A percentile compares a stretch with the other conserved stretches of the same genome.
Evolutionary conservation across 164 flowering plant species (phyloP).

Genomic region (Brasenia schreberi): DNA sequence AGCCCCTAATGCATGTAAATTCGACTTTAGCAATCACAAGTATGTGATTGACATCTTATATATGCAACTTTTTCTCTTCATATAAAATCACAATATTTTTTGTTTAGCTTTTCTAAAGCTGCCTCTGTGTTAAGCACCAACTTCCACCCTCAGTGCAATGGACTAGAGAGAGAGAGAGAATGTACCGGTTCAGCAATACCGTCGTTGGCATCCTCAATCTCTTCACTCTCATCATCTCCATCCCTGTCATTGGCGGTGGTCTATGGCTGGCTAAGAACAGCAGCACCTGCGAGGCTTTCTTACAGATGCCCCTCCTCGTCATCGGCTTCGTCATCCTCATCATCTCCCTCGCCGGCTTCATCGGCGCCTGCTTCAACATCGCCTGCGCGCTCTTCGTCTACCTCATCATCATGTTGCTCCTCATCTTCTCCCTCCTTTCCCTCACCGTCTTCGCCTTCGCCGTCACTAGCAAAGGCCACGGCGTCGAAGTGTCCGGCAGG

Average conservation of each 20-base stretch:
- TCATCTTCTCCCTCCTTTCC: slow-evolving; percentile 44
- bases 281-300: slow-evolving; percentile 67
- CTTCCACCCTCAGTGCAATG: background rate
- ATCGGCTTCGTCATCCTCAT: slow-evolving; percentile 68
- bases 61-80: too few species aligned
- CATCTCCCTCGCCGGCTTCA: slow-evolving; percentile 78
- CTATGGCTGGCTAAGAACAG: slow-evolving; percentile 78
- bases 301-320: slow-evolving; percentile 73
- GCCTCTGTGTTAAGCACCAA: too few species aligned
- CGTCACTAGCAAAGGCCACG: slow-evolving; percentile 68
- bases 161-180: slow-evolving; percentile 2
- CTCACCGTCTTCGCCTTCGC: slow-evolving; percentile 72
- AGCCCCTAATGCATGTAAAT: too few species aligned
- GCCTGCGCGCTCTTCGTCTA: slow-evolving; percentile 88
- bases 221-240: slow-evolving; percentile 71
- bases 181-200: slow-evolving; percentile 70
- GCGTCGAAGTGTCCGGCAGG: slow-evolving; percentile 43
- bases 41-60: too few species aligned
- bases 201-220: slow-evolving; percentile 87
- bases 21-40: too few species aligned
- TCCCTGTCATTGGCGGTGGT: slow-evolving; percentile 89
- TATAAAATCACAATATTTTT: too few species aligned
- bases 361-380: slow-evolving; percentile 85
- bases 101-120: too few species aligned
- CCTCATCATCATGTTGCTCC: slow-evolving; percentile 54